Conservation (phyloP, 2,329 filamentous ascomycete genomes). For the Phyllosticta paracitricarpa region DNA sequence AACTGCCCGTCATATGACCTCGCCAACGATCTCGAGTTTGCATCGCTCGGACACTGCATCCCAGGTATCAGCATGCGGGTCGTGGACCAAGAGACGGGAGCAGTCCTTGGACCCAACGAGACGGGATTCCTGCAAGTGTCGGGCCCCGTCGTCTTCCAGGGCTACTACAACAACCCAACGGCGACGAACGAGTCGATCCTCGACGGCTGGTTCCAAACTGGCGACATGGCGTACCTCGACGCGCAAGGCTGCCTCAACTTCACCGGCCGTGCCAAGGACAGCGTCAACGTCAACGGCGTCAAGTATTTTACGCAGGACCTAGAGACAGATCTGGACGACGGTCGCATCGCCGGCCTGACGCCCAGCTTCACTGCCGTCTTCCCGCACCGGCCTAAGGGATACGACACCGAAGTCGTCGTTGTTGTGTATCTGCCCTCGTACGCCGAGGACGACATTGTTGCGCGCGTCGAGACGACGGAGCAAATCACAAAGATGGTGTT, state of each 20-base stretch:
- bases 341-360: conserved; percentile 11
- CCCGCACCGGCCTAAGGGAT: background rate
- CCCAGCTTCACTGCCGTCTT: background rate
- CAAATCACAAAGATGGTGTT: conserved; percentile 15
- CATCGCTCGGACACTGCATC: conserved; percentile 32
- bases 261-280: conserved; percentile 17
- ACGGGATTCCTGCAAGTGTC: conserved; percentile 18
- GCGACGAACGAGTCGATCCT: conserved; percentile 16
- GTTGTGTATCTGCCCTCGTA: conserved; percentile 31
- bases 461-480: conserved; percentile 16
- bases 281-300: conserved; percentile 19
- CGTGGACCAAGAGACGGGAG: conserved; percentile 7
- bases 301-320: conserved; percentile 15
- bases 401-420: conserved; percentile 30
- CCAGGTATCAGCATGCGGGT: conserved; percentile 33
- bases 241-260: conserved; percentile 15
- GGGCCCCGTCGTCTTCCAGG: conserved; percentile 30
- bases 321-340: conserved; percentile 15
- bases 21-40: conserved; percentile 17
- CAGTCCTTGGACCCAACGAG: conserved; percentile 10
- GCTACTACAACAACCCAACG: conserved; percentile 24
- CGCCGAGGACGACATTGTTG: conserved; percentile 14
- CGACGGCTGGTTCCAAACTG: conserved; percentile 20
- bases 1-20: conserved; percentile 35
- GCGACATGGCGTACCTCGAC: conserved; percentile 18